Conservation (phyloP, 2,329 filamentous ascomycete species). For the Ophiobolus disseminans region DNA sequence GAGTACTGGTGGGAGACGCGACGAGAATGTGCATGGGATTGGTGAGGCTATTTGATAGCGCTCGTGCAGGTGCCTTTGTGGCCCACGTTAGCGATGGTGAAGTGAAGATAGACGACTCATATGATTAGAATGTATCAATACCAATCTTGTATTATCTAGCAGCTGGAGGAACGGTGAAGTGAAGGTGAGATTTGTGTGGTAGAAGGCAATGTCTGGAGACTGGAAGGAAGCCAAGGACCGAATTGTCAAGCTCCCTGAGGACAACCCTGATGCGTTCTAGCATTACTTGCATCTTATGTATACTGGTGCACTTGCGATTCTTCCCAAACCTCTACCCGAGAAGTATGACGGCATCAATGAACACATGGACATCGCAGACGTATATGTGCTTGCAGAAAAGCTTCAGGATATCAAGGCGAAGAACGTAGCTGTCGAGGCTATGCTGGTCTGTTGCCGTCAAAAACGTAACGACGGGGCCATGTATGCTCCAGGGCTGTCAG, state of each 20-base stretch:
- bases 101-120: neutral
- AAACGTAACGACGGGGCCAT: neutral
- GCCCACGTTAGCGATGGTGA: no score
- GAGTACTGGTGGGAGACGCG: neutral
- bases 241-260: slow-evolving; percentile 6
- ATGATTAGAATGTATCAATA: neutral
- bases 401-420: slow-evolving; percentile 16
- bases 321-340: neutral
- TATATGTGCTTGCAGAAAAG: slow-evolving; percentile 22
- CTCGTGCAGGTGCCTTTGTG: no score
- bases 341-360: neutral
- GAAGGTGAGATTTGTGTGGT: neutral
- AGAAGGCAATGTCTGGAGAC: slow-evolving; percentile 5
- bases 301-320: neutral
- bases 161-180: neutral
- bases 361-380: neutral
- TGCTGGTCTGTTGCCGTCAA: neutral
- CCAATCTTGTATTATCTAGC: neutral
- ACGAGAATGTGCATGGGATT: slow-evolving; percentile 4
- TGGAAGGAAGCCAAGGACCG: slow-evolving; percentile 10
- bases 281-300: slow-evolving; percentile 9
- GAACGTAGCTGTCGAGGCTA: slow-evolving; percentile 1
- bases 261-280: slow-evolving; percentile 4
- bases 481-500: neutral
- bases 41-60: slow-evolving; percentile 17